phyloP scores from a whole-genome alignment of 1,139 yeast species.

The Nakaseomyces kungkrabaensis region DNA sequence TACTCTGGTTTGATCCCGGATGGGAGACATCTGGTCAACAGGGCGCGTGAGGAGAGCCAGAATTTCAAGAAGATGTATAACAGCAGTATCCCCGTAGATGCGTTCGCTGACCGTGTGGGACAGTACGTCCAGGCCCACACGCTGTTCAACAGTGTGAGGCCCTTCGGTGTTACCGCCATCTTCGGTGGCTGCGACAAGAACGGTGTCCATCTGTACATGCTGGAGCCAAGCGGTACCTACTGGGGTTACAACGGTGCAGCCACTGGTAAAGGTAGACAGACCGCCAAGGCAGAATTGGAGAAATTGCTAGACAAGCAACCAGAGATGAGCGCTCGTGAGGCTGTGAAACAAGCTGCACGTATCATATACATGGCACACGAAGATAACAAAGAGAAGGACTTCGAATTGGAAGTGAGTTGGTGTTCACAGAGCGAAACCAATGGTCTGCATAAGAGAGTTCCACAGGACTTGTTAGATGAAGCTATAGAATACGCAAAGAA shows the following conservation, averaged over 20 bases:
- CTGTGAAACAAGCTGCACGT: slow-evolving; percentile 86
- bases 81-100: slow-evolving; percentile 67
- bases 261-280: slow-evolving; percentile 94
- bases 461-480: slow-evolving; percentile 65
- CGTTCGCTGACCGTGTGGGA: slow-evolving; percentile 80
- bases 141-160: slow-evolving; percentile 92
- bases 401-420: slow-evolving; percentile 93
- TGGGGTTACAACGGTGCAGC: slow-evolving; percentile 99
- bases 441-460: slow-evolving; percentile 74
- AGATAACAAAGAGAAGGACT: slow-evolving; percentile 94
- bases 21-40: slow-evolving; percentile 84
- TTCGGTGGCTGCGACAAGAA: slow-evolving; percentile 87
- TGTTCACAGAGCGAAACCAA: slow-evolving; percentile 62
- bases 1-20: slow-evolving; percentile 94
- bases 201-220: slow-evolving; percentile 89
- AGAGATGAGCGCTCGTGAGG: slow-evolving; percentile 70
- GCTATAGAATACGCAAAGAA: slow-evolving; percentile 77
- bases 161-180: slow-evolving; percentile 88
- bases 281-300: slow-evolving; percentile 92
- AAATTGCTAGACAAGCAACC: slow-evolving; percentile 40
- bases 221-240: slow-evolving; percentile 92
- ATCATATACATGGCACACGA: slow-evolving; percentile 92
- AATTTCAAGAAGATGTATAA: slow-evolving; percentile 72
- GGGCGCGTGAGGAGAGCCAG: slow-evolving; percentile 88
- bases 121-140: slow-evolving; percentile 93